These are phyloP conservation scores for Euphorbia schlechtendalii DNA, from an alignment of 441 rosid genomes.

Conservation along the genomic window DNA sequence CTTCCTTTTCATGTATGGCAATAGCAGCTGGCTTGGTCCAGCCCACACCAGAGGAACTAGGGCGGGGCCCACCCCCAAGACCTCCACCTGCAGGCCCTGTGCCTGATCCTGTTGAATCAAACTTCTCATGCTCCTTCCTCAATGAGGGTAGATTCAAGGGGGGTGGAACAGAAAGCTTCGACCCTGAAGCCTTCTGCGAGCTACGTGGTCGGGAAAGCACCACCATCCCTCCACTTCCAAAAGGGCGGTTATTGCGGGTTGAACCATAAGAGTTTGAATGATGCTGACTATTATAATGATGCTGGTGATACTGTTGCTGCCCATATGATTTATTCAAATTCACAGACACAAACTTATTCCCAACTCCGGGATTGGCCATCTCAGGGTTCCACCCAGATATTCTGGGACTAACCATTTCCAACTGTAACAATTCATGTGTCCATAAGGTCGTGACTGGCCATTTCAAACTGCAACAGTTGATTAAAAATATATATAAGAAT, in stretches of 20 bases:
- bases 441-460: too few species aligned
- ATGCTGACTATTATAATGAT: conserved; percentile 29
- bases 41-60: conserved; percentile 75
- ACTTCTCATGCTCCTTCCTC: conserved; percentile 82
- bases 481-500: too few species aligned
- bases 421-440: too few species aligned
- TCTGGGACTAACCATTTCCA: too few species aligned
- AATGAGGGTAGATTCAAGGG: conserved; percentile 95
- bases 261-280: conserved; percentile 36
- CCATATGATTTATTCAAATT: conserved; percentile 94
- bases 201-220: conserved; percentile 90
- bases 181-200: conserved; percentile 75
- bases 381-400: conserved; percentile 36
- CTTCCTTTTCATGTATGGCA: conserved; percentile 54
- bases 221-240: conserved; percentile 68
- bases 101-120: conserved; percentile 60
- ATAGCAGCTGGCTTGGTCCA: conserved; percentile 74
- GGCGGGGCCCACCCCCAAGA: conserved; percentile 63
- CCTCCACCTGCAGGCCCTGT: conserved; percentile 64
- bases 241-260: conserved; percentile 32
- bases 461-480: too few species aligned
- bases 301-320: conserved; percentile 43
- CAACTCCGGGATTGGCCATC: conserved; percentile 90
- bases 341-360: conserved; percentile 71
- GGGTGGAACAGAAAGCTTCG: conserved; percentile 97